Conservation (phyloP, 2,329 filamentous ascomycete genomes). For the Aspergillus neoniger region DNA sequence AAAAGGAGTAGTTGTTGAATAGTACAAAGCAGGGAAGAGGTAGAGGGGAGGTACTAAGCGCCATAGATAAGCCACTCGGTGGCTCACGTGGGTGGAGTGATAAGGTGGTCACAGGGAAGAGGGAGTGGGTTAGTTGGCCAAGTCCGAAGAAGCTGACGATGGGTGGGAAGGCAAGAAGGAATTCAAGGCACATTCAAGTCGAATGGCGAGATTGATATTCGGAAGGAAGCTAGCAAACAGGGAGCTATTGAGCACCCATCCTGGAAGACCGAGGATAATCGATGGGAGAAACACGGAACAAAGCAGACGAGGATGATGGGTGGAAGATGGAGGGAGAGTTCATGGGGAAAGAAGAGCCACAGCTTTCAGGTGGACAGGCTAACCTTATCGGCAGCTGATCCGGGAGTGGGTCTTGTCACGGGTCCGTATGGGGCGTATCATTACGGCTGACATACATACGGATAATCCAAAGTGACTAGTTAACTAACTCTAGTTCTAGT, state of each 20-base stretch:
- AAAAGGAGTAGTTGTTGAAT: constrained; percentile 5
- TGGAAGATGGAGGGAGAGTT: background rate
- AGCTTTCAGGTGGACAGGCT: background rate
- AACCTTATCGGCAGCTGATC: constrained; percentile 11
- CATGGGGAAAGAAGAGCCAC: background rate
- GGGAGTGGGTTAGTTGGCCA: background rate
- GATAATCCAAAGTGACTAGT: no score
- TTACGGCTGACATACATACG: background rate
- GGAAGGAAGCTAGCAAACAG: background rate
- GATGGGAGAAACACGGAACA: background rate
- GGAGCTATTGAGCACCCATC: constrained; percentile 19
- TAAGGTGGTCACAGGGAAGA: background rate
- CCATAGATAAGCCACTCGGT: background rate
- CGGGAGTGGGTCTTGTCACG: constrained; percentile 1
- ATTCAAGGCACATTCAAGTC: background rate
- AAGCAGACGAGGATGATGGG: constrained; percentile 3
- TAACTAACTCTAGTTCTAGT: no score
- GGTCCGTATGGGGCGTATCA: background rate
- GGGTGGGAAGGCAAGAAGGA: constrained; percentile 9
- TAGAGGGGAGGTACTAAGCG: background rate
- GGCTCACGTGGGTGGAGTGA: background rate
- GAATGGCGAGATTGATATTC: background rate
- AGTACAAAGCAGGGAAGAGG: no score
- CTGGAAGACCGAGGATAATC: constrained; percentile 5
- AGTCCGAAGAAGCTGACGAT: background rate